Percentiles rank a stretch among this genome's conserved stretches.
phyloP scores from a whole-genome alignment of 208 protist species.

The Trypanosoma grayi region DNA sequence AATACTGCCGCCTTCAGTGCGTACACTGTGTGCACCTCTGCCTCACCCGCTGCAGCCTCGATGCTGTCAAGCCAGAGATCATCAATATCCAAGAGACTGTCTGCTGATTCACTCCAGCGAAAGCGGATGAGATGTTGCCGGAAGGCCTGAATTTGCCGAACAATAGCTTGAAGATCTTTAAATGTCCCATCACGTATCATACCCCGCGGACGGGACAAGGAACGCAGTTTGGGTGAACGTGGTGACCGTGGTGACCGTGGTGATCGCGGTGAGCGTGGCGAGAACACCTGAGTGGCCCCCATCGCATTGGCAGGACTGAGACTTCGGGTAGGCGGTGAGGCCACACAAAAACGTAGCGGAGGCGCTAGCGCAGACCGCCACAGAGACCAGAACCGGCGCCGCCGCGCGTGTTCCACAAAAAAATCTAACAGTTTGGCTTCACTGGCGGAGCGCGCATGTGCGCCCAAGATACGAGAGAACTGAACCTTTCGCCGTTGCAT shows the following conservation, averaged over 20 bases:
- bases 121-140: conserved; percentile 62
- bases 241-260: neutral
- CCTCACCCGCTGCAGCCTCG: conserved; percentile 55
- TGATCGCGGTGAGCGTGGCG: neutral
- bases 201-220: neutral
- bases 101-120: conserved; percentile 21
- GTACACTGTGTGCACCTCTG: conserved; percentile 30
- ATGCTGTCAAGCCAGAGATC: conserved; percentile 76
- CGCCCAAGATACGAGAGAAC: neutral
- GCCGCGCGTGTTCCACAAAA: neutral
- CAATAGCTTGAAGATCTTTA: conserved; percentile 30
- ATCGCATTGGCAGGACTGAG: neutral
- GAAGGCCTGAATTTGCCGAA: conserved; percentile 34
- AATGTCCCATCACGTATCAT: conserved; percentile 8
- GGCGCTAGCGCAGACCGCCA: neutral
- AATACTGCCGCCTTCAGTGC: conserved; percentile 61
- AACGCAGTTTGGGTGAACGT: neutral
- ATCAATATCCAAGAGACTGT: conserved; percentile 63
- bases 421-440: neutral
- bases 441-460: neutral
- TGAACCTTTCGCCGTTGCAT: neutral
- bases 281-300: neutral
- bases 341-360: neutral
- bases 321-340: neutral
- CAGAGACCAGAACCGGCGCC: conserved; percentile 3